Evolutionary conservation across 768 basidiomycete genomes (phyloP).

Genomic region (Symmetrospora coprosmae): DNA sequence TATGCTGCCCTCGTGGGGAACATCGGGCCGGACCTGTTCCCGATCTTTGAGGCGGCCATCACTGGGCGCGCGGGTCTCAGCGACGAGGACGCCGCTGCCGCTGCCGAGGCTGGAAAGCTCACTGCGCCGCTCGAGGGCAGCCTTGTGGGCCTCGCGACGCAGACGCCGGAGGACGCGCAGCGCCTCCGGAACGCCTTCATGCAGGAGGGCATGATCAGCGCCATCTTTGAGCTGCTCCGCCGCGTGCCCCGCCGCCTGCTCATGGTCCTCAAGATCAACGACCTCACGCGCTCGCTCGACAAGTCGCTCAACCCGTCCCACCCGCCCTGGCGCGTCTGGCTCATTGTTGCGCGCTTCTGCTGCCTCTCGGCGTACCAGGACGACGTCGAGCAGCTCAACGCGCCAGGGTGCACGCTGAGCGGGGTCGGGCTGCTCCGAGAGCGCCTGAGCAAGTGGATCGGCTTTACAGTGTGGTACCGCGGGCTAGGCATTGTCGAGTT

Average conservation of each 20-base stretch:
- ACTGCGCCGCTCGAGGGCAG: slow-evolving; percentile 54
- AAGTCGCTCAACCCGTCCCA: slow-evolving; percentile 65
- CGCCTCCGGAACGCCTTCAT: slow-evolving; percentile 70
- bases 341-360: slow-evolving; percentile 39
- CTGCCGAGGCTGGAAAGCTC: slow-evolving; percentile 38
- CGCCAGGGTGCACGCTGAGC: not conserved
- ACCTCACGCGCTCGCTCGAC: slow-evolving; percentile 29
- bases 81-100: slow-evolving; percentile 37
- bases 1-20: slow-evolving; percentile 86
- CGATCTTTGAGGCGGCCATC: slow-evolving; percentile 84
- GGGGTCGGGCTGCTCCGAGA: not conserved
- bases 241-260: slow-evolving; percentile 58
- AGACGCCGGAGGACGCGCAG: slow-evolving; percentile 63
- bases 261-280: slow-evolving; percentile 48
- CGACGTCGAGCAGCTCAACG: slow-evolving; percentile 9
- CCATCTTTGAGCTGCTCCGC: slow-evolving; percentile 74
- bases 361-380: slow-evolving; percentile 13
- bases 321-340: slow-evolving; percentile 62
- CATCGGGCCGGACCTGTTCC: slow-evolving; percentile 49
- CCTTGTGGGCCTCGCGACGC: slow-evolving; percentile 59
- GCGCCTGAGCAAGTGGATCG: not conserved
- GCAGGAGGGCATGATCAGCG: slow-evolving; percentile 64
- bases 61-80: slow-evolving; percentile 65
- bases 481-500: slow-evolving; percentile 12
- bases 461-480: slow-evolving; percentile 7